Evolutionary conservation across 257 asterid species (phyloP), one percentile per base, ranked within the genome.

Genomic region (Solanum tarijense): DNA sequence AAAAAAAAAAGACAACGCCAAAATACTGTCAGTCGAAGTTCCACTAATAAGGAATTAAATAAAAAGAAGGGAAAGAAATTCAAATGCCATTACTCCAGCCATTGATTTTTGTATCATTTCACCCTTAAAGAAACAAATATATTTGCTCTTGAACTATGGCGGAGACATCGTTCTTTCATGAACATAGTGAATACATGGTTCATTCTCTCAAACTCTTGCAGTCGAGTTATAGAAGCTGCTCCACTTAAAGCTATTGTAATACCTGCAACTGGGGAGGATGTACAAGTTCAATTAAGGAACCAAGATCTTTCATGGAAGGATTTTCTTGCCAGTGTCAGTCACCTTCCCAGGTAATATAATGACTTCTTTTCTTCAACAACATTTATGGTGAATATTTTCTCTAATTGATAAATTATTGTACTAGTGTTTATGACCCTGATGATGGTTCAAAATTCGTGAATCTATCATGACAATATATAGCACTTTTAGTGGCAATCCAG

Each of bases 181-280:
- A 34, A 34, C 84, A 78, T 79, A 43, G 39, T 79, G 27, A 43
- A 79, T 79, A 27, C 85, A 79, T 79, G 68, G 65, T 81, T 81
- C n/a, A 81, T 27, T 65, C 68, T 46, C 66, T 46, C 68, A 66
- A 58, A 65, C 76, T 71, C 62, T 41, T 90, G 93, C 94, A 96
- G 99, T 83, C 96, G 97, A 87, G 98, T 96, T 13, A 95, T 91
- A 88, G 97, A 94, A 93, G 97, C 98, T 69, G 91, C 91, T 76
- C 93, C 98, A 72, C 89, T 68, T 89, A 93, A 91, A 91, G 94
- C 91, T 65, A 88, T 96, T 85, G 98, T 95, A 87, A 85, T 95
- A 83, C 98, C 98, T 74, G 95, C 94, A 71, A 88, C 93, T 27
- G 98, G 98, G 89, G 91, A 91, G 88, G 97, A 94, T 81, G 74